Base-by-base conservation (phyloP, 306 rosid species). In the Pyrus bretschneideri region DNA sequence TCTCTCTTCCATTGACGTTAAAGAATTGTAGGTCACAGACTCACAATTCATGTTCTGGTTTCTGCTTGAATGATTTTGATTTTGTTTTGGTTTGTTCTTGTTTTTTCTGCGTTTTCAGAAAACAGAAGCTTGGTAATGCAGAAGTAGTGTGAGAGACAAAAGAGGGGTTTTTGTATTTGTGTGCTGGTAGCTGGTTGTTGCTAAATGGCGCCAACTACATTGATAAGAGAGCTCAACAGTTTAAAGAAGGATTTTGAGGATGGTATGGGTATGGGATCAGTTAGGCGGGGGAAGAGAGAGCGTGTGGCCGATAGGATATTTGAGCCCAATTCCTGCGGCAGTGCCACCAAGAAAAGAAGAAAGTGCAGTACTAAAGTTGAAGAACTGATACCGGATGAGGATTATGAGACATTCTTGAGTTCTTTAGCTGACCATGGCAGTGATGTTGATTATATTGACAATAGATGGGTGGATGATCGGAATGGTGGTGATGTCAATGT, bases 211-310 rank as follows among this genome's bases (percentile, higher is more conserved):
- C 68, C 40, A 1, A 2, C 4, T 30, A 29, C 21, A 12, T 19
- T 38, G 38, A 27, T 61, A 31, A 31, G 69, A 30, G 42, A 27
- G 71, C 66, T 66, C 71, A 62, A 49, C 11, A 21, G 54, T 8
- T 22, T 59, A 55, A 40, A 68, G 80, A 69, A 52, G 27, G 23
- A 12, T 13, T 63, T 31, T 40, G 58, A 55, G 31, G 73, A 79
- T 58, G 82, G 63, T 75, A n/a, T n/a, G 70, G 82, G 58, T 75
- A n/a, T 19, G 70, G 79, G 84, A 73, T 60, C 71, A 27, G 72
- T 29, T 58, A 91, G 90, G 80, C 76, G 87, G 61, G 79, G 45
- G 88, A 91, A 46, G 83, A 82, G 93, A 81, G 9, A 59, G 79
- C 6, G 38, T 19, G 54, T n/a, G 51, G 49, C 67, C 15, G 67